These are phyloP conservation scores for Coemansia sp. DNA, from an alignment of 371 early-diverging fungal species.

Conservation along the genomic window DNA sequence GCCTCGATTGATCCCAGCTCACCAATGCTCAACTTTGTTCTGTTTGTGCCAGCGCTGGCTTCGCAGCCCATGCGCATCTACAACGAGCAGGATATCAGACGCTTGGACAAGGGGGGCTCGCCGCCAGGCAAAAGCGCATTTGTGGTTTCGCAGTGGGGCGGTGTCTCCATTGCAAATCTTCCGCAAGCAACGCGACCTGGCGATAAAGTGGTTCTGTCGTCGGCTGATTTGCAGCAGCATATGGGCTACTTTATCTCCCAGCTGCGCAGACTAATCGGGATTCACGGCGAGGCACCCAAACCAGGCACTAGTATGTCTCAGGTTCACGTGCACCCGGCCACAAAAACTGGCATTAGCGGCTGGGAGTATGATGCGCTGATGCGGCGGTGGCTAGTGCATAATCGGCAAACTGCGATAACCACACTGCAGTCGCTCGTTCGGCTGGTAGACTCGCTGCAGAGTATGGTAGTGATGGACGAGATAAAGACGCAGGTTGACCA, in stretches of 20 bases:
- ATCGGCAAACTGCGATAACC: conserved; percentile 65
- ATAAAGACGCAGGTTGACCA: conserved; percentile 58
- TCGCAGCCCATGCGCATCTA: conserved; percentile 71
- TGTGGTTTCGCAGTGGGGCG: conserved; percentile 92
- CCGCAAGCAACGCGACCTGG: conserved; percentile 23
- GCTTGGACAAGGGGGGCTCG: no score
- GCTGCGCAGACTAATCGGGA: conserved; percentile 76
- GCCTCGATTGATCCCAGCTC: conserved; percentile 80
- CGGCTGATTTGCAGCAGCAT: conserved; percentile 62
- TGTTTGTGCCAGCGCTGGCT: conserved; percentile 72
- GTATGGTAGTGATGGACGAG: conserved; percentile 88
- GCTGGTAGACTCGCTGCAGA: conserved; percentile 76
- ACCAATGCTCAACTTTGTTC: conserved; percentile 82
- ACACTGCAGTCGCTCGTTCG: conserved; percentile 78
- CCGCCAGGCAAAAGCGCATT: conserved; percentile 57
- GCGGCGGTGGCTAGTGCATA: conserved; percentile 66
- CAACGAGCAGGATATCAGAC: conserved; percentile 15
- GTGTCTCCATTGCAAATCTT: conserved; percentile 72
- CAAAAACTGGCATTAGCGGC: conserved; percentile 57
- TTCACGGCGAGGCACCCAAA: conserved; percentile 55
- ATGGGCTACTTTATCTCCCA: conserved; percentile 80
- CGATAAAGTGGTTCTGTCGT: conserved; percentile 22
- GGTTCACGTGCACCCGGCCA: conserved; percentile 19
- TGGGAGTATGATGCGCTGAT: conserved; percentile 78
- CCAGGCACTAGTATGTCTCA: conserved; percentile 40